phyloP scores from a whole-genome alignment of 176 grass and related monocot species.

The Eragrostis curvula region DNA sequence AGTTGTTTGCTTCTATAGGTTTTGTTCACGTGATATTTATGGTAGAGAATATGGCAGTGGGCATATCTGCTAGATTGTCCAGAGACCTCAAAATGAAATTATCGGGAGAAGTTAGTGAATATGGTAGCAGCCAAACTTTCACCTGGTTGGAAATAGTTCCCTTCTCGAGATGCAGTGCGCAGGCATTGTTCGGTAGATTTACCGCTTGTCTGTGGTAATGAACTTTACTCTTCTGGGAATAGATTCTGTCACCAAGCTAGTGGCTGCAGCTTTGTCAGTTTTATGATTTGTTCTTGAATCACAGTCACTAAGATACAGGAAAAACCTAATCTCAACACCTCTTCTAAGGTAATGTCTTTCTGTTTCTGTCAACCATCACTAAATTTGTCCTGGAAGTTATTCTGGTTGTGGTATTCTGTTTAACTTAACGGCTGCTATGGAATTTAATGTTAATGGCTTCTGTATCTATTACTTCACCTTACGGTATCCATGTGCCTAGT shows the following conservation, averaged over 20 bases:
- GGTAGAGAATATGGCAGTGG: conserved; percentile 17
- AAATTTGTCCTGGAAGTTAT: conserved; percentile 6
- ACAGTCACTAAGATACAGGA: conserved; percentile 31
- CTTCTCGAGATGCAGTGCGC: conserved; percentile 1
- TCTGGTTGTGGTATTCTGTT: conserved; percentile 25
- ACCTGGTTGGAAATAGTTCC: not conserved
- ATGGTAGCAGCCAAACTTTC: not conserved
- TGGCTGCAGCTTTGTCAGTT: conserved; percentile 13
- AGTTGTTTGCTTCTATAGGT: conserved; percentile 23
- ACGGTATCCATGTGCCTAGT: not conserved
- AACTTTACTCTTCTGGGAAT: conserved; percentile 31
- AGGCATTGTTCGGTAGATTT: conserved; percentile 19
- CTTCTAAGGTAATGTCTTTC: conserved; percentile 41
- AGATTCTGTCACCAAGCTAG: conserved; percentile 32
- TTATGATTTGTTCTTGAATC: conserved; percentile 29
- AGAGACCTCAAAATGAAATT: not conserved
- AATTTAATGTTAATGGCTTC: conserved; percentile 7
- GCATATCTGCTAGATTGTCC: not conserved
- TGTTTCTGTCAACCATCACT: conserved; percentile 18
- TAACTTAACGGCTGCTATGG: not conserved
- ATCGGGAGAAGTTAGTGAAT: conserved; percentile 22
- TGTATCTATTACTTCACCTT: not conserved
- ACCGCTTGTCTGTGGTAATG: conserved; percentile 21
- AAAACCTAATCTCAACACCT: conserved; percentile 19
- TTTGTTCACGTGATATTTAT: conserved; percentile 5